phyloP scores from a whole-genome alignment of 2,329 filamentous ascomycete genomes.

The Stemphylium lycopersici region DNA sequence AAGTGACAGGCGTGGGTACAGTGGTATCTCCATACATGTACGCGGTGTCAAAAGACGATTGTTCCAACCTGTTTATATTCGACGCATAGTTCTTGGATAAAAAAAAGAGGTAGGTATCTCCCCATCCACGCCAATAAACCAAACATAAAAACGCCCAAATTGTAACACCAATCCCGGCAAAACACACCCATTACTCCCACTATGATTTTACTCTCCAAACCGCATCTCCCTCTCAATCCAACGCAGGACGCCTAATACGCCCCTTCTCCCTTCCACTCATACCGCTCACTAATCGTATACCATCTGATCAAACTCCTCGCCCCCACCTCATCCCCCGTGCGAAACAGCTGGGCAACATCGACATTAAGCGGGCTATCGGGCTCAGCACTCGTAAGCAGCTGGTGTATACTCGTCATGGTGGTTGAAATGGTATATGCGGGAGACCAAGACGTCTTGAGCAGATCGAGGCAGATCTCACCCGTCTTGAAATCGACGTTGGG shows the following conservation, averaged over 20 bases:
- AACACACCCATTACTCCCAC: no score
- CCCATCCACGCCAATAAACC: no score
- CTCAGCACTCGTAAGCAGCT: conserved; percentile 71
- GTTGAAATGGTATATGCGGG: conserved; percentile 82
- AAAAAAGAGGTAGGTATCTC: no score
- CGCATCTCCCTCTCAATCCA: not conserved
- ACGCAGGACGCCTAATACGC: not conserved
- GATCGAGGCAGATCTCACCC: conserved; percentile 92
- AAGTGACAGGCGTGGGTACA: no score
- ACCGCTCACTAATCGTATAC: conserved; percentile 66
- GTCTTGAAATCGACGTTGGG: conserved; percentile 59
- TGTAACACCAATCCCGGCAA: no score
- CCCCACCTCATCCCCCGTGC: conserved; percentile 70
- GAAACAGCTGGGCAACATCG: conserved; percentile 73
- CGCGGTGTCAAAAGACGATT: no score
- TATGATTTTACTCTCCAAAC: no score
- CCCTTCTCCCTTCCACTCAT: conserved; percentile 9
- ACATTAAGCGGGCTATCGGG: conserved; percentile 79
- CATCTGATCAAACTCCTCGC: conserved; percentile 74
- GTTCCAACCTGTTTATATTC: no score
- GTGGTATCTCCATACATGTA: no score
- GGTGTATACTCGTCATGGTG: conserved; percentile 73
- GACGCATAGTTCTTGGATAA: no score
- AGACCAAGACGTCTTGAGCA: conserved; percentile 79
- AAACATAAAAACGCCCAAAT: no score